A percentile compares a stretch with the other conserved stretches of the same genome.
Evolutionary conservation across 805 yeast genomes (phyloP).

Genomic region (Candida anglica): DNA sequence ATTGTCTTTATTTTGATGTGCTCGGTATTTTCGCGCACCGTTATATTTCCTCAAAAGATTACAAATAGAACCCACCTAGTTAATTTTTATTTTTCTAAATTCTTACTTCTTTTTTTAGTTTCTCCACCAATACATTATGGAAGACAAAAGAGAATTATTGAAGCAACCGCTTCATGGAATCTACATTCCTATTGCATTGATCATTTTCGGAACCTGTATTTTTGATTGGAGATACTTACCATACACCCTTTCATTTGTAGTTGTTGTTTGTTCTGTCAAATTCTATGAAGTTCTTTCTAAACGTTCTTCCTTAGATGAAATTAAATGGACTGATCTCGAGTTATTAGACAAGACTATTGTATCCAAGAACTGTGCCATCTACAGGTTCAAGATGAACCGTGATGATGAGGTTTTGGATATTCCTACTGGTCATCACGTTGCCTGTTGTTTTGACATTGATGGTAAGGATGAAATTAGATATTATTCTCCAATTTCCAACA

Average conservation of each 20-base stretch:
- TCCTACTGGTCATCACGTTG: conserved; percentile 75
- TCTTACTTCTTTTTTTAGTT: too few species aligned
- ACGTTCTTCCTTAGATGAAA: conserved; percentile 43
- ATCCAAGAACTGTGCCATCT: conserved; percentile 68
- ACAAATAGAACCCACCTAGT: too few species aligned
- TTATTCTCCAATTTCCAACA: conserved; percentile 74
- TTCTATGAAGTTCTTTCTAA: conserved; percentile 38
- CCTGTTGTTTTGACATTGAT: conserved; percentile 47
- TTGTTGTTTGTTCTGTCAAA: conserved; percentile 28
- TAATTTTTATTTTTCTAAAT: too few species aligned
- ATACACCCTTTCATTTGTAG: conserved; percentile 32
- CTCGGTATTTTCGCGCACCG: too few species aligned
- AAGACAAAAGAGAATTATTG: conserved; percentile 49
- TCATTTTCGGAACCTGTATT: conserved; percentile 57
- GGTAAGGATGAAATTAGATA: conserved; percentile 58
- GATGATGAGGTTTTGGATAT: conserved; percentile 59
- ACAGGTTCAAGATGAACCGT: conserved; percentile 62
- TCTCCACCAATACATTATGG: too few species aligned
- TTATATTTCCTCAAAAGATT: too few species aligned
- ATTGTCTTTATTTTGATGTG: too few species aligned
- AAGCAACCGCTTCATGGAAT: conserved; percentile 75
- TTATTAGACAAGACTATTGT: conserved; percentile 70
- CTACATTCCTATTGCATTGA: conserved; percentile 61
- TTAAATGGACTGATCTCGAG: conserved; percentile 63
- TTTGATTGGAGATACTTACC: conserved; percentile 51